These are phyloP conservation scores for Erysimum cheiranthoides DNA, from an alignment of 345 rosid genomes.

Conservation along the genomic window DNA sequence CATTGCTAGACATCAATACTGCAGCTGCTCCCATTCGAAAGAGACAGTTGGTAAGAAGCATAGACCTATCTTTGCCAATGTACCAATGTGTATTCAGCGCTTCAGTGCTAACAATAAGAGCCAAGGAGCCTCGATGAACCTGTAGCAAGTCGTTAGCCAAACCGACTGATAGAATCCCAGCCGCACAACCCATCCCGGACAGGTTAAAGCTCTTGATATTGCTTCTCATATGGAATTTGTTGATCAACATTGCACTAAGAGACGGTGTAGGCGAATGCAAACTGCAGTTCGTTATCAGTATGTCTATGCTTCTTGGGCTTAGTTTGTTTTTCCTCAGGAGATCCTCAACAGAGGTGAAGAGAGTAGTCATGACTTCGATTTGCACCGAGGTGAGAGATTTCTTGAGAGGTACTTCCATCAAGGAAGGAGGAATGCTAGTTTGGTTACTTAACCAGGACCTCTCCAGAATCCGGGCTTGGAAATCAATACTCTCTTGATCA, in stretches of 20 bases:
- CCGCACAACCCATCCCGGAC: slow-evolving; percentile 76
- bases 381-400: slow-evolving; percentile 46
- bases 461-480: slow-evolving; percentile 57
- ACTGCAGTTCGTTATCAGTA: slow-evolving; percentile 61
- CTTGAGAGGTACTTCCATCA: slow-evolving; percentile 54
- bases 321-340: slow-evolving; percentile 53
- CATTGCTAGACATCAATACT: slow-evolving; percentile 58
- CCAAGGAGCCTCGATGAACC: slow-evolving; percentile 57
- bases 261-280: slow-evolving; percentile 66
- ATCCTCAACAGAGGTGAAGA: slow-evolving; percentile 53
- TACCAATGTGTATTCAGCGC: slow-evolving; percentile 56
- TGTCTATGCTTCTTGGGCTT: slow-evolving; percentile 56
- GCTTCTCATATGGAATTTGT: slow-evolving; percentile 63
- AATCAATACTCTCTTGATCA: slow-evolving; percentile 55
- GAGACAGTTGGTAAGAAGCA: slow-evolving; percentile 69
- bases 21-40: slow-evolving; percentile 80
- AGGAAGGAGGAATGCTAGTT: slow-evolving; percentile 57
- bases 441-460: slow-evolving; percentile 67
- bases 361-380: slow-evolving; percentile 54
- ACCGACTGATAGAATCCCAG: slow-evolving; percentile 58
- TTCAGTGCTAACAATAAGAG: slow-evolving; percentile 61
- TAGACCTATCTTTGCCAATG: slow-evolving; percentile 59
- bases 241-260: slow-evolving; percentile 61
- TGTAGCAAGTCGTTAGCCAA: slow-evolving; percentile 65
- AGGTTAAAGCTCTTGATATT: slow-evolving; percentile 66